Evolutionary conservation across 2,329 filamentous ascomycete species (phyloP).

Genomic region (Rutstroemia sydowiana): DNA sequence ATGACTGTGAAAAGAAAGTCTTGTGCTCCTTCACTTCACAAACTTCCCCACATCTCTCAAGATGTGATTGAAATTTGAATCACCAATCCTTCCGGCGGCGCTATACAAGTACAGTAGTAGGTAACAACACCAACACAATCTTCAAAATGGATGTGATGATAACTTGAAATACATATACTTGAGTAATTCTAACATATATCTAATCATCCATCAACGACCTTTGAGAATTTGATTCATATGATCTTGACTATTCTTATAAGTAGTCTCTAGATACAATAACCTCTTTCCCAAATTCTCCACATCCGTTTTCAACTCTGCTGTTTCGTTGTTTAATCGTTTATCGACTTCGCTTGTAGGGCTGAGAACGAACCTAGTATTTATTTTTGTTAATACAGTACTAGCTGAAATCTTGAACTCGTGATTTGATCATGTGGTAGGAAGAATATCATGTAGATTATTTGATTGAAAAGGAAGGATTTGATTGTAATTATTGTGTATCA

Average conservation of each 20-base stretch:
- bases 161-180: not conserved
- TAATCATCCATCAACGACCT: slow-evolving; percentile 25
- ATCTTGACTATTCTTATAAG: slow-evolving; percentile 85
- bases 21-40: not conserved
- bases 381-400: not conserved
- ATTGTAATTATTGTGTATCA: not conserved
- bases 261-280: slow-evolving; percentile 87
- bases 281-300: slow-evolving; percentile 79
- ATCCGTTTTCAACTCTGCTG: slow-evolving; percentile 67
- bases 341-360: slow-evolving; percentile 67
- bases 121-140: too few species aligned
- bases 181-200: not conserved
- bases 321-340: slow-evolving; percentile 68
- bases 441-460: not conserved
- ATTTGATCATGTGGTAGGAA: slow-evolving; percentile 5
- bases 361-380: slow-evolving; percentile 68
- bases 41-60: not conserved
- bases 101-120: too few species aligned
- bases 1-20: not conserved
- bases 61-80: too few species aligned
- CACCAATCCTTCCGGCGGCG: too few species aligned
- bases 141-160: not conserved
- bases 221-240: slow-evolving; percentile 85
- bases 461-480: not conserved
- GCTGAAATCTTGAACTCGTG: not conserved